These are phyloP conservation scores for Nelumbo lutea DNA, from an alignment of 164 flowering plant genomes.

Conservation along the genomic window DNA sequence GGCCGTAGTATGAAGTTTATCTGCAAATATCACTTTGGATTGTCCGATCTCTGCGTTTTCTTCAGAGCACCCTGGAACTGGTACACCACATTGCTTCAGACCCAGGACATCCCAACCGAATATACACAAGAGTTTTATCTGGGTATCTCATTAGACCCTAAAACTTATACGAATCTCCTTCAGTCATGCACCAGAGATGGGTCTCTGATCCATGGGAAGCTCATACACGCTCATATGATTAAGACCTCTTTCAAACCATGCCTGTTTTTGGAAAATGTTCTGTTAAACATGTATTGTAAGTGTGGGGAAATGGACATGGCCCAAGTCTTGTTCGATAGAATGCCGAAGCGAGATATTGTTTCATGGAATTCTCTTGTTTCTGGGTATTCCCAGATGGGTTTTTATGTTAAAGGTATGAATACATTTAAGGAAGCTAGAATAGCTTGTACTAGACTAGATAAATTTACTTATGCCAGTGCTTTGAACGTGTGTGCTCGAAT, in stretches of 20 bases:
- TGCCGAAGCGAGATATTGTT: conserved; percentile 32
- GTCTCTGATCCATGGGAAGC: conserved; percentile 34
- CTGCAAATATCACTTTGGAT: conserved; percentile 11
- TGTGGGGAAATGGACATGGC: conserved; percentile 30
- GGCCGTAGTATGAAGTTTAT: conserved; percentile 7
- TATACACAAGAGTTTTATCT: conserved; percentile 7
- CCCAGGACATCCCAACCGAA: conserved; percentile 1
- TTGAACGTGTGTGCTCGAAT: conserved; percentile 35
- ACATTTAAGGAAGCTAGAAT: conserved; percentile 33
- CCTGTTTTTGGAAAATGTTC: conserved; percentile 40
- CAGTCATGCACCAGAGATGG: conserved; percentile 30
- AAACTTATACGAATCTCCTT: conserved; percentile 35
- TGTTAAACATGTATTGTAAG: conserved; percentile 49
- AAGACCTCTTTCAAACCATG: conserved; percentile 32
- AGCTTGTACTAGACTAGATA: conserved; percentile 26
- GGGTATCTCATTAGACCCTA: conserved; percentile 18
- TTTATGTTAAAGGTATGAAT: conserved; percentile 21
- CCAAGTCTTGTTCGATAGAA: conserved; percentile 39
- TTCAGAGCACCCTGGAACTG: conserved; percentile 2
- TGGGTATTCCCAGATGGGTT: conserved; percentile 43
- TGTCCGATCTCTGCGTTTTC: conserved; percentile 9
- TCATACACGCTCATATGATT: conserved; percentile 46
- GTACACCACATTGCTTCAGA: conserved; percentile 10
- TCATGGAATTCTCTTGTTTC: conserved; percentile 50
- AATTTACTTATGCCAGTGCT: conserved; percentile 39